These are phyloP conservation scores for Fusarium caatingaense DNA, from an alignment of 2,329 filamentous ascomycete species.

Conservation along the genomic window DNA sequence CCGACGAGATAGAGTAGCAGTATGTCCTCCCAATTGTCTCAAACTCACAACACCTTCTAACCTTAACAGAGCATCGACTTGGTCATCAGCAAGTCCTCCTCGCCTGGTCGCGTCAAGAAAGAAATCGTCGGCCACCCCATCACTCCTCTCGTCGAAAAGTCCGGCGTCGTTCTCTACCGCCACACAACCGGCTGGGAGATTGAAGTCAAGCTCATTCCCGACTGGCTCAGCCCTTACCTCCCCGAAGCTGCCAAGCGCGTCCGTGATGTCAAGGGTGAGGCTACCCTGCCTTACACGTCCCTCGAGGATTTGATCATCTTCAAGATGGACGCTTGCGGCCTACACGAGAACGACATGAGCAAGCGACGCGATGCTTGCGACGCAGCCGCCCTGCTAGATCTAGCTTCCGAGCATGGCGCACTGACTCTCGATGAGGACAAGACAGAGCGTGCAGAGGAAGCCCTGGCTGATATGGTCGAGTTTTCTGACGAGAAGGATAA, in stretches of 20 bases:
- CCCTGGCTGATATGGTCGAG: constrained; percentile 43
- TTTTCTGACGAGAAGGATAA: constrained; percentile 44
- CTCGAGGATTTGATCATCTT: constrained; percentile 47
- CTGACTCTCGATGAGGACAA: constrained; percentile 44
- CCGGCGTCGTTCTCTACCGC: constrained; percentile 43
- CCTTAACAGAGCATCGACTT: constrained; percentile 45
- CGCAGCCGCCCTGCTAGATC: constrained; percentile 43
- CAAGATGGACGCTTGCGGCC: constrained; percentile 46
- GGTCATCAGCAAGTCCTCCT: constrained; percentile 47
- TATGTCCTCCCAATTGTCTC: constrained; percentile 8
- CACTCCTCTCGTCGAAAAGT: constrained; percentile 44
- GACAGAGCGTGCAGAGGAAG: constrained; percentile 43
- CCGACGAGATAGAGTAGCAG: constrained; percentile 26
- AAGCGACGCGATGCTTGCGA: constrained; percentile 45
- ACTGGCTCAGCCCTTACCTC: constrained; percentile 48
- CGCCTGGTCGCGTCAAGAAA: constrained; percentile 46
- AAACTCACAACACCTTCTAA: neutral
- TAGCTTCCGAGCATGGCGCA: constrained; percentile 44
- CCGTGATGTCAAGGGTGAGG: constrained; percentile 33
- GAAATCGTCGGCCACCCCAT: constrained; percentile 48
- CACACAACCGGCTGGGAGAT: constrained; percentile 46
- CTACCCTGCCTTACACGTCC: constrained; percentile 43
- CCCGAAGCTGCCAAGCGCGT: constrained; percentile 42
- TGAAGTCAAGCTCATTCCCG: constrained; percentile 47
- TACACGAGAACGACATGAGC: constrained; percentile 42